Evolutionary conservation across 257 asterid genomes (phyloP), one percentile per base, ranked within the genome.

Genomic region (Scutellaria minor): DNA sequence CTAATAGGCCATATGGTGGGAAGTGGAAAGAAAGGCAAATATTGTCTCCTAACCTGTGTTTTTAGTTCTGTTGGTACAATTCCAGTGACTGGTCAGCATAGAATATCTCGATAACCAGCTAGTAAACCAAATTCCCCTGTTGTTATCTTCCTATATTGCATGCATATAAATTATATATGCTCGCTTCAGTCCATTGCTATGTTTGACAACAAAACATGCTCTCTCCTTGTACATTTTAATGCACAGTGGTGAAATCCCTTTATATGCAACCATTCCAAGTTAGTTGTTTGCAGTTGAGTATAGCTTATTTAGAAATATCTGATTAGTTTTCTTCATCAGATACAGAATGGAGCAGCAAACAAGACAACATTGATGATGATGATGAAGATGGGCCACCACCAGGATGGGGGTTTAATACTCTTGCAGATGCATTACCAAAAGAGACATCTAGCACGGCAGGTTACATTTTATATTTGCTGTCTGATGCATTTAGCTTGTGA

Each of bases 361-460:
- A 77, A 75, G 84, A 83, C 2, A 80, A 64, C 53, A 64, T 40
- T 5, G 86, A 85, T 3, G 68, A 70, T 1, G 68, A 86, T 8
- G 92, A 85, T 22, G 89, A 87, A 35, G 92, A 85, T 61, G 89
- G 93, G 27, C 93, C 93, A 11, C 89, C 89, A 46, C 93, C 91
- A 5, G 91, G 96, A 57, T 86, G 90, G 93, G 84, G 77, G 64
- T 71, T 85, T 50, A 57, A 45, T 69, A 62, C 79, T 58, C 86
- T 80, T 60, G 83, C 47, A 70, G 75, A 57, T 75, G 82, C 78
- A 1, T 70, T 80, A 68, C 85, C 89, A 15, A 72, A 61, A 75
- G 45, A 69, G 24, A 64, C 77, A 66, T 72, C 84, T 56, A 20
- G 31, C 63, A 42, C 78, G 50, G 18, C 84, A 78, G 88, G 91